Conservation (phyloP, 163 green algal species). For the Chlorella variabilis region DNA sequence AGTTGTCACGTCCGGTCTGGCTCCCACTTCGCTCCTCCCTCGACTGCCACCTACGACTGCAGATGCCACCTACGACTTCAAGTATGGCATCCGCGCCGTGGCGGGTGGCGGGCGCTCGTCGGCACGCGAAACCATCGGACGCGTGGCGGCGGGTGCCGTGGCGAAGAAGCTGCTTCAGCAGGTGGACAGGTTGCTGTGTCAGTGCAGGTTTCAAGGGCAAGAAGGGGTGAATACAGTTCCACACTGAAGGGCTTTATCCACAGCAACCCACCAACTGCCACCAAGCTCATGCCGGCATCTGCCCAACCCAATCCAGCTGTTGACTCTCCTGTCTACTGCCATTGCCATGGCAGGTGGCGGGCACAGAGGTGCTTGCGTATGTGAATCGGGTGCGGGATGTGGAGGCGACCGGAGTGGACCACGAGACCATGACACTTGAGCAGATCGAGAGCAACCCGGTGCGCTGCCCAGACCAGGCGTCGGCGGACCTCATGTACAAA, state of each 20-base stretch:
- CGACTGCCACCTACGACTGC: conserved; percentile 52
- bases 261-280: too few species aligned
- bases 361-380: conserved; percentile 88
- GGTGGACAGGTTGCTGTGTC: background rate
- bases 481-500: conserved; percentile 92
- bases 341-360: conserved; percentile 19
- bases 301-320: too few species aligned
- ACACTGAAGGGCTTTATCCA: too few species aligned
- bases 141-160: conserved; percentile 95
- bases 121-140: conserved; percentile 96
- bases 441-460: conserved; percentile 97
- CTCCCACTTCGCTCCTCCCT: too few species aligned
- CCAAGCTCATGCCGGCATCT: too few species aligned
- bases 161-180: conserved; percentile 97
- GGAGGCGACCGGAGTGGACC: conserved; percentile 76
- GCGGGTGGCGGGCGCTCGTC: conserved; percentile 94
- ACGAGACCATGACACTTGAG: conserved; percentile 85
- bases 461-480: conserved; percentile 91
- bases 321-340: too few species aligned
- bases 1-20: too few species aligned
- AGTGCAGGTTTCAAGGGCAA: background rate
- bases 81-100: conserved; percentile 98
- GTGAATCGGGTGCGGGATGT: conserved; percentile 92
- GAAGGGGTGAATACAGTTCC: background rate
- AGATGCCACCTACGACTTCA: conserved; percentile 99